Evolutionary conservation across 768 basidiomycete genomes (phyloP).

Genomic region (Leccinum disarticulatum): DNA sequence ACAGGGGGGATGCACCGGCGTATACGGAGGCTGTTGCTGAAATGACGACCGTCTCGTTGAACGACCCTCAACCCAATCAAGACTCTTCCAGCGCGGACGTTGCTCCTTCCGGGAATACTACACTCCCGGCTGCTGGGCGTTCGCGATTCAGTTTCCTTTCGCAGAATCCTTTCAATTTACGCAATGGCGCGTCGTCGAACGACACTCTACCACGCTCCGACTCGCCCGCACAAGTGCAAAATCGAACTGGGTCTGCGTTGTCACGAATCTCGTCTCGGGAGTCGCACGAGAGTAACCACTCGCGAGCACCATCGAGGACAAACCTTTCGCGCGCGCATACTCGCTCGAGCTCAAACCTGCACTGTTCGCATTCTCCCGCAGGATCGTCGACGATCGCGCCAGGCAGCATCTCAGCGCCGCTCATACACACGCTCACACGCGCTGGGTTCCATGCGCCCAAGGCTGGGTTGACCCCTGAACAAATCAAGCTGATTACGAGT

Average conservation of each 20-base stretch:
- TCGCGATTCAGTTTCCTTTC: conserved; percentile 51
- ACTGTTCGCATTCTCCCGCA: conserved; percentile 42
- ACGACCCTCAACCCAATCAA: conserved; percentile 22
- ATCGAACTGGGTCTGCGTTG: conserved; percentile 20
- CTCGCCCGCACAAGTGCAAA: conserved; percentile 12
- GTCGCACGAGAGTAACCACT: conserved; percentile 18
- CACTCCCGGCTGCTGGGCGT: conserved; percentile 17
- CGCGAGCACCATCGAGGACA: conserved; percentile 27
- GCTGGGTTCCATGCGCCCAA: conserved; percentile 67
- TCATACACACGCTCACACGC: conserved; percentile 69
- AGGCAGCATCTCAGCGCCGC: conserved; percentile 71
- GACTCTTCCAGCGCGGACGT: neutral
- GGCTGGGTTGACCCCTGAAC: conserved; percentile 46
- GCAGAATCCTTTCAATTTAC: conserved; percentile 40
- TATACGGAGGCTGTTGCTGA: conserved; percentile 51
- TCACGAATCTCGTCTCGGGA: conserved; percentile 26
- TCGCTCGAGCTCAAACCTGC: conserved; percentile 34
- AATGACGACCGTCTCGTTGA: conserved; percentile 13
- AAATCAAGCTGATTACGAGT: conserved; percentile 67
- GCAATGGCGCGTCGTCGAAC: conserved; percentile 2
- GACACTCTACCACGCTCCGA: conserved; percentile 13
- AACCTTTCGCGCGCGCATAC: conserved; percentile 37
- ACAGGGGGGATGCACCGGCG: conserved; percentile 64
- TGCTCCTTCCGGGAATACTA: neutral
- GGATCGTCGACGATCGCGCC: conserved; percentile 71